Evolutionary conservation across 768 basidiomycete genomes (phyloP).

Genomic region (Mycena rosella): DNA sequence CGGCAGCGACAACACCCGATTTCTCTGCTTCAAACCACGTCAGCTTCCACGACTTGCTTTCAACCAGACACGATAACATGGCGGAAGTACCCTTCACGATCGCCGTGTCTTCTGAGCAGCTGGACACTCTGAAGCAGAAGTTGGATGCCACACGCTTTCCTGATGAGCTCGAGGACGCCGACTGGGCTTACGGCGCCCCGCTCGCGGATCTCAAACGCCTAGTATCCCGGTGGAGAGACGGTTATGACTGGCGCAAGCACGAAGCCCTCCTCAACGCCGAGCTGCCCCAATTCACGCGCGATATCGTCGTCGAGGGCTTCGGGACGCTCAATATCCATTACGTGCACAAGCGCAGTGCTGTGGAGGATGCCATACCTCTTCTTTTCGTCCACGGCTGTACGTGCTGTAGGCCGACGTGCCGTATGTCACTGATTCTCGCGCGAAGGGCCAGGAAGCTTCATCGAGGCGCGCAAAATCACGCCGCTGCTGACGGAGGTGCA

Average conservation of each 20-base stretch:
- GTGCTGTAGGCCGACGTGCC: background rate
- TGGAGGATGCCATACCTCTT: slow-evolving; percentile 44
- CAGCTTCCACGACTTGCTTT: no score
- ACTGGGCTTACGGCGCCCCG: slow-evolving; percentile 66
- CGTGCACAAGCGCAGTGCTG: slow-evolving; percentile 54
- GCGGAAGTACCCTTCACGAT: slow-evolving; percentile 14
- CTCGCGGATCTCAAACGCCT: slow-evolving; percentile 63
- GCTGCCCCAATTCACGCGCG: slow-evolving; percentile 58
- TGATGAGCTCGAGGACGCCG: slow-evolving; percentile 56
- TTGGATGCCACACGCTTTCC: slow-evolving; percentile 39
- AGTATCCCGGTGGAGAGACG: slow-evolving; percentile 59
- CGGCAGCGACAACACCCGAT: no score
- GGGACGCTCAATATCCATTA: slow-evolving; percentile 59
- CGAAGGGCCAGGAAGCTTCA: slow-evolving; percentile 62
- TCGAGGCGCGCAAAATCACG: slow-evolving; percentile 58
- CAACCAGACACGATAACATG: no score
- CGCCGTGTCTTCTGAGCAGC: background rate
- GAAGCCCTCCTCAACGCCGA: slow-evolving; percentile 55
- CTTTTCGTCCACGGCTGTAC: slow-evolving; percentile 60
- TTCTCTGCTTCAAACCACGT: no score
- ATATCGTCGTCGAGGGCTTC: slow-evolving; percentile 54
- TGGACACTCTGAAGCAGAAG: slow-evolving; percentile 11
- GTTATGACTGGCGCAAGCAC: slow-evolving; percentile 51
- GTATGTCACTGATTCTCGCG: slow-evolving; percentile 30
- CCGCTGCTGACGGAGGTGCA: slow-evolving; percentile 52